These are phyloP conservation scores for Neurospora sp. DNA, from an alignment of 495 filamentous ascomycete species.

Conservation along the genomic window DNA sequence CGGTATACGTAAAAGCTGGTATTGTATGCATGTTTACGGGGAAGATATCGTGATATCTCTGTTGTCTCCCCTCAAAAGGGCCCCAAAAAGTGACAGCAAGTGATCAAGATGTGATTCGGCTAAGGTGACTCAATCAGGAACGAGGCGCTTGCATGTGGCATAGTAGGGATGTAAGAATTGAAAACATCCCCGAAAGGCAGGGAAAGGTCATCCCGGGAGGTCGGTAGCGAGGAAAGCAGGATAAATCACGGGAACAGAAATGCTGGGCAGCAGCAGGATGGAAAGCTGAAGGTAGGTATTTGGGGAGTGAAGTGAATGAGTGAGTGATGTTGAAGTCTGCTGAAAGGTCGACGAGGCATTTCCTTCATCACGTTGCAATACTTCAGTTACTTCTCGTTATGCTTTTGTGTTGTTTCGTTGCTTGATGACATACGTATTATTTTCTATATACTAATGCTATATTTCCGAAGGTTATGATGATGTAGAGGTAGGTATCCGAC, in stretches of 20 bases:
- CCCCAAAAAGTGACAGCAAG: background rate
- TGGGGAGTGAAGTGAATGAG: too few relatives aligned
- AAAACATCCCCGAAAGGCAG: background rate
- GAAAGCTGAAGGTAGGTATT: too few relatives aligned
- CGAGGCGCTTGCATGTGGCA: background rate
- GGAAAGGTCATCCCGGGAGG: background rate
- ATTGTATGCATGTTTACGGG: background rate
- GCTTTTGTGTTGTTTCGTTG: too few relatives aligned
- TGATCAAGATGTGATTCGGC: background rate
- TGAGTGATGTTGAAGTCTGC: background rate
- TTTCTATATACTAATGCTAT: too few relatives aligned
- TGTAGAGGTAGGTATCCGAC: background rate
- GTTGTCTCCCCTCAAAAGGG: background rate
- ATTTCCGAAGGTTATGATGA: background rate
- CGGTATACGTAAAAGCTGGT: background rate
- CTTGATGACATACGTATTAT: too few relatives aligned
- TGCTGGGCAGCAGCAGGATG: too few relatives aligned
- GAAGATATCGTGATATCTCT: background rate
- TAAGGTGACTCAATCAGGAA: background rate
- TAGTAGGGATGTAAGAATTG: background rate
- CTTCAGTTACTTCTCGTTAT: background rate
- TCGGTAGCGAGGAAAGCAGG: background rate
- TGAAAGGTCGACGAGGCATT: background rate
- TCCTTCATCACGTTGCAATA: too few relatives aligned
- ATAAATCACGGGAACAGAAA: background rate